Evolutionary conservation across 139 green algal genomes (phyloP).

Genomic region (Auxenochlorella protothecoides): DNA sequence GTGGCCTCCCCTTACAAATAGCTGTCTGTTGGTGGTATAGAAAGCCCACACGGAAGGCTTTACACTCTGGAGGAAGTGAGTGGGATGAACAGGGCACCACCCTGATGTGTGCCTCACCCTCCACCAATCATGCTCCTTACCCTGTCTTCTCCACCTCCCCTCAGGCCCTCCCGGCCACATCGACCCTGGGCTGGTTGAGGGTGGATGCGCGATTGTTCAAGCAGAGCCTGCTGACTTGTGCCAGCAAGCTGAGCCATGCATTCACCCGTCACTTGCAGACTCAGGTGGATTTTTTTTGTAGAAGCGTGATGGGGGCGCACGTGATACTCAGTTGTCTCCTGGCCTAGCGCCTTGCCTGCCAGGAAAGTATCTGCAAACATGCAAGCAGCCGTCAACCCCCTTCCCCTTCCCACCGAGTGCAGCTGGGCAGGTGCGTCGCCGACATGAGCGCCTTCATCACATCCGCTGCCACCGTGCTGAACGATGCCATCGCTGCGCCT

Average conservation of each 20-base stretch:
- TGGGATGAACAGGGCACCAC: not conserved
- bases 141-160: no score
- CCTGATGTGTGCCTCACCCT: not conserved
- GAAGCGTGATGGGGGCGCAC: no score
- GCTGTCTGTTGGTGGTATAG: not conserved
- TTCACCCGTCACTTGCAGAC: constrained; percentile 74
- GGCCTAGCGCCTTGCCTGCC: no score
- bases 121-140: no score
- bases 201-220: constrained; percentile 77
- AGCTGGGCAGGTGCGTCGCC: no score
- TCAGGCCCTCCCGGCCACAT: not conserved
- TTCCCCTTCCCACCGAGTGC: not conserved
- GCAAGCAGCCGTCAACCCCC: not conserved
- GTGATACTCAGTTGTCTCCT: no score
- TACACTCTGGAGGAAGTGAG: constrained; percentile 1
- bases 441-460: no score
- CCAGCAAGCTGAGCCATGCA: constrained; percentile 73
- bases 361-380: not conserved
- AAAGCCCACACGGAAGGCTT: not conserved
- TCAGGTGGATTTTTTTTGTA: constrained; percentile 15
- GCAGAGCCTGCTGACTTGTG: constrained; percentile 45
- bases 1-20: not conserved
- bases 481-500: no score
- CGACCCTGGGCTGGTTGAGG: constrained; percentile 62
- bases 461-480: no score